phyloP scores from a whole-genome alignment of 163 green algal genomes.

The Scenedesmus sp. region DNA sequence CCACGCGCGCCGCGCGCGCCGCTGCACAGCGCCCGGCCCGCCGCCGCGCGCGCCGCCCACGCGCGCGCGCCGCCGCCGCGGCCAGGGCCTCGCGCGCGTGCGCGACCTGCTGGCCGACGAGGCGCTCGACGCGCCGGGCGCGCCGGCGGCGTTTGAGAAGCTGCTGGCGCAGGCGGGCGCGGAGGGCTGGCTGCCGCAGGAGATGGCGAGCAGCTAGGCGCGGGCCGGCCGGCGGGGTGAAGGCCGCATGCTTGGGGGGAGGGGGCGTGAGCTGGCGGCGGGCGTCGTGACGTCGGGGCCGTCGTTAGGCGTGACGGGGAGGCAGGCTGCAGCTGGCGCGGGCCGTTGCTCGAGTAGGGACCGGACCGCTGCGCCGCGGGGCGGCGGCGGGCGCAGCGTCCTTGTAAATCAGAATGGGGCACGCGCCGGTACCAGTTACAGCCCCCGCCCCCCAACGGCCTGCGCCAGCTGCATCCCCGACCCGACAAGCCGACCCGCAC shows the following conservation, averaged over 20 bases:
- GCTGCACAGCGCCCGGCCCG: not conserved
- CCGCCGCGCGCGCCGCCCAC: not conserved
- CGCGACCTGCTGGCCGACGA: constrained; percentile 50
- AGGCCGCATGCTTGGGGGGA: not conserved
- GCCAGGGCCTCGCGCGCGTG: constrained; percentile 51
- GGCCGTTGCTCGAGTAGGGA: no score
- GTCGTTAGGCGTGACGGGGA: no score
- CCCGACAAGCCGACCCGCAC: no score
- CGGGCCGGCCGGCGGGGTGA: no score
- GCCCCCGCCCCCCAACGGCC: no score
- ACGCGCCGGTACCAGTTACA: no score
- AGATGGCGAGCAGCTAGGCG: constrained; percentile 2
- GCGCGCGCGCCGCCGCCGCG: not conserved
- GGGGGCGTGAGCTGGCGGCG: not conserved
- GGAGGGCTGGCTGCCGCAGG: constrained; percentile 44
- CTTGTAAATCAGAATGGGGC: no score
- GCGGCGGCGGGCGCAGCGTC: no score
- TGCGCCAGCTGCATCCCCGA: no score
- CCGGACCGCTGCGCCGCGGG: no score
- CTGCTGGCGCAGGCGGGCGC: constrained; percentile 37
- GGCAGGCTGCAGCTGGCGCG: no score
- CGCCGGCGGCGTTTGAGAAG: constrained; percentile 42
- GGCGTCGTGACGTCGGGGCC: not conserved
- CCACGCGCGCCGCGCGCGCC: not conserved
- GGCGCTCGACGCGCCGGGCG: constrained; percentile 42